Conservation (phyloP, 768 basidiomycete genomes). For the Hygrophoropsis aurantiaca region DNA sequence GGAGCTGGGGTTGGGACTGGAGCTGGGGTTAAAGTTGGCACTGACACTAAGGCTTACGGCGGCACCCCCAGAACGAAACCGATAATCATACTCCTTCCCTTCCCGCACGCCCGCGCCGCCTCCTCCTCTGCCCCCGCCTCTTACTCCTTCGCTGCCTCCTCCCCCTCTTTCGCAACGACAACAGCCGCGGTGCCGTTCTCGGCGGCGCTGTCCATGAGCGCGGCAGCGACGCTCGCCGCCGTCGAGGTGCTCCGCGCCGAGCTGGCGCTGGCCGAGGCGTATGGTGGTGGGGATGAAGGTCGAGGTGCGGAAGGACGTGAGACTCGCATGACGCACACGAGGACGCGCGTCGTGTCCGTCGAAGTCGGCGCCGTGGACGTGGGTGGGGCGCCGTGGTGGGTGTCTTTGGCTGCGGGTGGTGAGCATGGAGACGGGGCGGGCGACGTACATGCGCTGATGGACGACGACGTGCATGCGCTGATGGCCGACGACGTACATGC, state of each 20-base stretch:
- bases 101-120: conserved; percentile 69
- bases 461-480: conserved; percentile 23
- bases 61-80: conserved; percentile 50
- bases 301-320: conserved; percentile 69
- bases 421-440: conserved; percentile 12
- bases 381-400: too few relatives aligned
- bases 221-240: conserved; percentile 69
- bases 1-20: too few relatives aligned
- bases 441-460: conserved; percentile 48
- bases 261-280: conserved; percentile 67
- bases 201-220: conserved; percentile 65
- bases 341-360: conserved; percentile 59
- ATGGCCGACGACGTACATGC: conserved; percentile 31
- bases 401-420: too few relatives aligned
- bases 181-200: too few relatives aligned
- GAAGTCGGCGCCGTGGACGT: conserved; percentile 78
- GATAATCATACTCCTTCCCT: conserved; percentile 75
- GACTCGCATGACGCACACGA: too few relatives aligned
- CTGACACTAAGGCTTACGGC: too few relatives aligned
- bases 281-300: too few relatives aligned
- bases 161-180: too few relatives aligned
- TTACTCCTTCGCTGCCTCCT: too few relatives aligned
- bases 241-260: conserved; percentile 77
- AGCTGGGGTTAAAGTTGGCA: too few relatives aligned
- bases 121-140: too few relatives aligned